Evolutionary conservation across 345 rosid genomes (phyloP), one percentile per base, ranked within the genome.

Genomic region (Ceriops zippeliana): DNA sequence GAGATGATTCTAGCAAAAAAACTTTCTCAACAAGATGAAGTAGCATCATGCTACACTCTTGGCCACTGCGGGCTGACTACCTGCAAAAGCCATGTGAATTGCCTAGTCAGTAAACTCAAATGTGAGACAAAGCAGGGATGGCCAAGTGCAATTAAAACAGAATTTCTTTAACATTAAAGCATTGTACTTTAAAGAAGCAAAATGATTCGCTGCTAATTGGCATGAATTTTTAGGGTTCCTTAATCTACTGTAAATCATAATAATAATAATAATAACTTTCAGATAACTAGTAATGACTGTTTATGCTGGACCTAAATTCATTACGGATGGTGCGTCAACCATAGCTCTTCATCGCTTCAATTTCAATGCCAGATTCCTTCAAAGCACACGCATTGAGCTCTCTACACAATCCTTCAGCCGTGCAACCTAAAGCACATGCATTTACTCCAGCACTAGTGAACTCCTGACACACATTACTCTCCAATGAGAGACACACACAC

Each of bases 31-130:
- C 1, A 10, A 32, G 51, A 21, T 69, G 73, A 46, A 57, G 76
- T 32, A 22, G 38, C 17, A 3, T 22, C 34, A 31, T 31, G 37
- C 81, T 82, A 90, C 51, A 82, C 90, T 69, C 73, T 84, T 66
- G 96, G 98, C 96, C 98, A 89, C 47, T 90, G 97, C 65, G 90
- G 97, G 80, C 97, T 87, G 69, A 90, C 97, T 20, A 85, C 90
- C 96, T 90, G 90, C 86, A 76, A 63, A 60, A 24, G 26, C 26
- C 26, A 24, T 68, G 35, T 46, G 9, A 35, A 35, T 35, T 35
- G 21, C 52, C 22, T 20, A 42, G 8, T 16, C 57, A 6, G 11
- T 10, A 24, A 8, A 8, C 32, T 17, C 20, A 5, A 24, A 26
- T 7, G 2, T 22, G 7, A 52, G 32, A n/a, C 13, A 6, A 49